Conservation (phyloP, 2,329 filamentous ascomycete species). For the Zelopaecilomyces penicillatus region DNA sequence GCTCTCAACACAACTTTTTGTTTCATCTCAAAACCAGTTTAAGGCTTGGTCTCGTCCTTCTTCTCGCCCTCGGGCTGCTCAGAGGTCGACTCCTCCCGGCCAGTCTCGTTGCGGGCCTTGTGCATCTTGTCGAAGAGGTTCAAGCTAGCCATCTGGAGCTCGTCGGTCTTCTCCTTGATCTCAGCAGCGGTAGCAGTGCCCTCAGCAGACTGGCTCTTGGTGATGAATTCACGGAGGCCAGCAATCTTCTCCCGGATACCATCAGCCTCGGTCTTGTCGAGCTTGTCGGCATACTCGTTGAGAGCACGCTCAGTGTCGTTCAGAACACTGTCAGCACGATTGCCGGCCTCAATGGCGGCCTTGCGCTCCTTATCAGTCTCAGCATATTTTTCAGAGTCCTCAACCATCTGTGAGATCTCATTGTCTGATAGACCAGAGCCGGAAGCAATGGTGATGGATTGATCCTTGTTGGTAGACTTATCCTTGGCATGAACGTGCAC, state of each 20-base stretch:
- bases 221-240: conserved; percentile 76
- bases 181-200: conserved; percentile 76
- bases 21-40: conserved; percentile 24
- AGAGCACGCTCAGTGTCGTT: conserved; percentile 98
- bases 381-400: conserved; percentile 94
- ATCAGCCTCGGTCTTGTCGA: conserved; percentile 94
- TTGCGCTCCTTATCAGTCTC: conserved; percentile 96
- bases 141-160: conserved; percentile 90
- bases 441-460: conserved; percentile 97
- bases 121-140: conserved; percentile 99
- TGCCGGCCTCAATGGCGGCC: conserved; percentile 88
- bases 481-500: conserved; percentile 98
- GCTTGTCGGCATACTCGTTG: conserved; percentile 90
- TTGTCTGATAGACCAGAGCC: conserved; percentile 91
- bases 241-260: conserved; percentile 90
- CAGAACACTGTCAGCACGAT: conserved; percentile 90
- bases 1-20: conserved; percentile 21
- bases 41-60: conserved; percentile 66
- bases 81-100: conserved; percentile 41
- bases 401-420: conserved; percentile 96
- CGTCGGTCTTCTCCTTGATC: conserved; percentile 97
- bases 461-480: conserved; percentile 98
- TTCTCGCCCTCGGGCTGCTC: conserved; percentile 60
- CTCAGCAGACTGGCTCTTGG: conserved; percentile 92
- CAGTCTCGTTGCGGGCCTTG: conserved; percentile 73